Evolutionary conservation across 345 rosid genomes (phyloP), one percentile per base, ranked within the genome.

Genomic region (Eutrema heterophyllum): DNA sequence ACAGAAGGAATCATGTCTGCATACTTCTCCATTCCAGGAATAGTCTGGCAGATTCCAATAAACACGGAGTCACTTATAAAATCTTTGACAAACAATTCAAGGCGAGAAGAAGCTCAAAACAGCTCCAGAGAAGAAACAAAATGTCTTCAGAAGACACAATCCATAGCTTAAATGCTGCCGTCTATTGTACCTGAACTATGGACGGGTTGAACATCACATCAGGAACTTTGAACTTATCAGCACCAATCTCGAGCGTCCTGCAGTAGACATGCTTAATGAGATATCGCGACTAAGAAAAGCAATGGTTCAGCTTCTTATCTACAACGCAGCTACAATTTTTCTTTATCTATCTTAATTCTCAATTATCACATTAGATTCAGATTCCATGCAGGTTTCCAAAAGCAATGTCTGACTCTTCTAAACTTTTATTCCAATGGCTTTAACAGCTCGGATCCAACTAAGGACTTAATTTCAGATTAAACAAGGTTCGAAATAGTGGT

Each of bases 211-310:
- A 92, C 80, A 96, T 78, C 79, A 96, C 76, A 87, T 96, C 99
- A 65, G 99, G 99, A 74, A 84, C 86, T 85, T 96, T 92, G 81
- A 96, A 96, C 86, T 90, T 90, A 80, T 90, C 97, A 64, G 99
- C 81, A 63, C 99, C 99, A 78, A 96, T 92, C 82, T 95, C 99
- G 46, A 95, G 94, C 64, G 89, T 87, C 87, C 99, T 95, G 83
- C 73, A 70, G 74, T 60, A 57, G 50, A 27, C 35, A 81, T 54
- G 59, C 9, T 61, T 35, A 21, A 52, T 78, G 18, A 67, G 41
- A 41, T 58, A 71, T 39, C 30, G 54, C 27, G 32, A 26, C 54
- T 16, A 59, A 36, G 21, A 46, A 36, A 46, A 29, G 26, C 54
- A 30, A 50, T 4, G 29, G 43, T 49, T 12, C 26, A 56, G 72